Conservation (phyloP, 352 stramenopile species). For the Globisporangium ultimum region DNA sequence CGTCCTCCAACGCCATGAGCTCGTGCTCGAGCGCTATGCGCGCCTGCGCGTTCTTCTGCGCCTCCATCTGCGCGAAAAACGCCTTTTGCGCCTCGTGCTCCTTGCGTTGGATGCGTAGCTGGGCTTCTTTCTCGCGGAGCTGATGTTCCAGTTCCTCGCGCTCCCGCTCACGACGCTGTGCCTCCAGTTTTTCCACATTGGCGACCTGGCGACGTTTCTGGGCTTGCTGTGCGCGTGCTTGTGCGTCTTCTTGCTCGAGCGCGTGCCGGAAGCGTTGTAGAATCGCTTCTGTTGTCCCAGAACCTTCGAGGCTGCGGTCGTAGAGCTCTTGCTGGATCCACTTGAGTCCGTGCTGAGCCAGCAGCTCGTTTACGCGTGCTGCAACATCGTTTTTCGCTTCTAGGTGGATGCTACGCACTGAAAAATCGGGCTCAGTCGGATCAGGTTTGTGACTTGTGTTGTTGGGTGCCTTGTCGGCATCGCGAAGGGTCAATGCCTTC, state of each 20-base stretch:
- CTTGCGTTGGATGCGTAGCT: slow-evolving; percentile 35
- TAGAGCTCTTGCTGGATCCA: slow-evolving; percentile 84
- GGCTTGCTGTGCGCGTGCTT: not conserved
- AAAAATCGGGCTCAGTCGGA: too few species aligned
- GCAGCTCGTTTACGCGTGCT: slow-evolving; percentile 23
- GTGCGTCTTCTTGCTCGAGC: slow-evolving; percentile 31
- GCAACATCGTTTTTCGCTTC: not conserved
- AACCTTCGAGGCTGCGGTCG: slow-evolving; percentile 62
- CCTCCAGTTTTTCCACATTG: slow-evolving; percentile 30
- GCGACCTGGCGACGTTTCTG: slow-evolving; percentile 11
- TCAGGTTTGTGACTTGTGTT: too few species aligned
- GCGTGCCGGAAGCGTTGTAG: slow-evolving; percentile 38
- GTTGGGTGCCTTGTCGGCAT: too few species aligned
- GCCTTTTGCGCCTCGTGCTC: slow-evolving; percentile 37
- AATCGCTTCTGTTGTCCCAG: slow-evolving; percentile 38
- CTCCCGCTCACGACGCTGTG: slow-evolving; percentile 22
- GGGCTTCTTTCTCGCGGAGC: slow-evolving; percentile 30
- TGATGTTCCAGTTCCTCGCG: slow-evolving; percentile 34
- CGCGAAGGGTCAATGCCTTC: too few species aligned
- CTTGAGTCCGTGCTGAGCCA: slow-evolving; percentile 41
- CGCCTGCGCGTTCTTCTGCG: slow-evolving; percentile 35
- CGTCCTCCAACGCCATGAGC: slow-evolving; percentile 56
- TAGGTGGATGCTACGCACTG: not conserved
- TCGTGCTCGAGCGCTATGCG: slow-evolving; percentile 40
- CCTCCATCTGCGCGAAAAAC: slow-evolving; percentile 67